Base-by-base conservation (phyloP, 768 basidiomycete genomes). In the Crepidotus variabilis region DNA sequence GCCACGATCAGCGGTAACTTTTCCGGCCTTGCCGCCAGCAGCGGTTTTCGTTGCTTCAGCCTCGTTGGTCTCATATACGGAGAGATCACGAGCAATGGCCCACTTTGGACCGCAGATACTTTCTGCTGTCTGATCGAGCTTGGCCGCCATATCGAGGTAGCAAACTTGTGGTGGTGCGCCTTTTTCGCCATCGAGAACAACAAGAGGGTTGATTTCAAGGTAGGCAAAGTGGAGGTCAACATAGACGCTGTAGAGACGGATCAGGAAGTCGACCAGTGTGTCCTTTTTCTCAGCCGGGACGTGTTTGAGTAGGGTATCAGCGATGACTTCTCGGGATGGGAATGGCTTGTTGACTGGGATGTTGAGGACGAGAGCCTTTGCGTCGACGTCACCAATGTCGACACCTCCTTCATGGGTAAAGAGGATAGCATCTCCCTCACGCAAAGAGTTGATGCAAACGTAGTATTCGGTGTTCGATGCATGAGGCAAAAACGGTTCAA, bases 371-470 rank as follows among this genome's bases (percentile, higher is more conserved):
- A 95, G 85, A 1, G 96, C 95, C 74, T 99, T 98, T 62, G 94
- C 88, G 65, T 99, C 94, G 68, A 98, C 97, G 73, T 99, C 95
- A 60, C 97, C 97, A 61, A 98, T 87, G 65, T 99, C 97, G 51
- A 99, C 94, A 79, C 97, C 97, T 61, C 97, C 97, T 69, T 98
- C 94, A 72, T 97, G 94, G 32, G 94, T 97, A 84, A 98, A 99
- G 70, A 98, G 91, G 71, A 99, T 98, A 51, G 86, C 82, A 68
- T 99, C 97, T 55, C 92, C 94, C 68, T 96, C 90, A 60, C 97
- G 92, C 22, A 83, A 87, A 14, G 96, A 98, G 74, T 87, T 98
- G 75, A 99, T 90, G 77, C 96, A 98, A 69, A 99, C 90, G 72
- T 98, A 99, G 78, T 92, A 98, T 72, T 98, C 97, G 57, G 94